These are phyloP conservation scores for Populus hybrid DNA, from an alignment of 441 rosid genomes.

Conservation along the genomic window DNA sequence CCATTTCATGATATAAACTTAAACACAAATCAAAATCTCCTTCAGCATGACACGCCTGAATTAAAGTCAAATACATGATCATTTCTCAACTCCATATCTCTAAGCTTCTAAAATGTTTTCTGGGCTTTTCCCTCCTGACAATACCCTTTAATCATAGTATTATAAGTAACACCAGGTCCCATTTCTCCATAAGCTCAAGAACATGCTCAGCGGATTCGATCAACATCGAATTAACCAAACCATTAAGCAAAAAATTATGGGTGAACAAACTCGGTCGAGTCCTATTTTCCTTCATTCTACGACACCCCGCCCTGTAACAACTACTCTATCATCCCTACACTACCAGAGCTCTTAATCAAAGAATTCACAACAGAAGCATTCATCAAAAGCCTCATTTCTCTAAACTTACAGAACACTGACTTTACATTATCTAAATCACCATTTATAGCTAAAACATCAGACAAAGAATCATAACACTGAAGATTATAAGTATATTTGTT, in stretches of 20 bases:
- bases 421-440: constrained; percentile 49
- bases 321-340: constrained; percentile 83
- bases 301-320: constrained; percentile 78
- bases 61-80: constrained; percentile 77
- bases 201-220: constrained; percentile 76
- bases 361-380: constrained; percentile 39
- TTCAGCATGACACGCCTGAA: constrained; percentile 67
- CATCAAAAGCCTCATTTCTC: constrained; percentile 40
- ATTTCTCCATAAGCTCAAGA: constrained; percentile 68
- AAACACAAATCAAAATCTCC: constrained; percentile 62
- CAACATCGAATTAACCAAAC: constrained; percentile 67
- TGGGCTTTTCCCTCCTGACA: constrained; percentile 60
- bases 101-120: constrained; percentile 58
- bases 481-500: constrained; percentile 58
- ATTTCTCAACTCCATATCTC: constrained; percentile 58
- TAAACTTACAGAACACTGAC: constrained; percentile 36
- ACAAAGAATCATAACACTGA: constrained; percentile 62
- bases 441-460: constrained; percentile 49
- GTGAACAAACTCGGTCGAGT: constrained; percentile 67
- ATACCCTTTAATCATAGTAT: constrained; percentile 85
- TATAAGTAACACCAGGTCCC: constrained; percentile 71
- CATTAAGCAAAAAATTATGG: constrained; percentile 64
- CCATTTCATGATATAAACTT: constrained; percentile 76
- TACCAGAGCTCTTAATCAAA: constrained; percentile 62
- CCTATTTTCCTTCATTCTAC: constrained; percentile 67